Evolutionary conservation across 495 filamentous ascomycete genomes (phyloP), one percentile per base, ranked within the genome.

Genomic region (Podospora tetraspora): DNA sequence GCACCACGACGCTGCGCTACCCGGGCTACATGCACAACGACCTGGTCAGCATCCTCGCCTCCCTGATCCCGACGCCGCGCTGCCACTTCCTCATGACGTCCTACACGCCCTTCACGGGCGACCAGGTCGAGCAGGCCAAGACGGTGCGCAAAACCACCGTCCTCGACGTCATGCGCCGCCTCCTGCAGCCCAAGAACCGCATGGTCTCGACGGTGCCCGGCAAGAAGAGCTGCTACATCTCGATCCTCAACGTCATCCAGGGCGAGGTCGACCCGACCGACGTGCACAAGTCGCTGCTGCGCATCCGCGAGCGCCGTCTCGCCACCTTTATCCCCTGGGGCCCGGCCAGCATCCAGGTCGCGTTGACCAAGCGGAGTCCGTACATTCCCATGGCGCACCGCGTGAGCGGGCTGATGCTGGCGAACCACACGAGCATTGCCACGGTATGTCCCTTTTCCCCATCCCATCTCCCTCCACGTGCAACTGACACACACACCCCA

Each of bases 1-100:
- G 92, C 73, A 99, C 95, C 1, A 97, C 94, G 7, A 97, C 95
- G 9, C 89, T 99, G 34, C 87, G 95, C 68, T 98, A 99, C 77
- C 95, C 95, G 1, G 95, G 96, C 27, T 99, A 99, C 76, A 98
- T 99, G 96, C 95, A 99, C 81, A 99, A 99, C 77, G 95, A 99
- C 75, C 90, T 99, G 9, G 94, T 96, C 70, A 93, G 94, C 74
- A 97, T 99, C 74, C 88, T 98, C 60, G 96, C 95, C 52, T 96
- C 93, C 23, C 85, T 99, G 7, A 97, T 99, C 62, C 95, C 95
- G 10, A 98, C 93, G 0, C 95, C 95, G 16, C 91, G 95, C 66
- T 96, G 93, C 78, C 95, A 99, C 78, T 99, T 99, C 86, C 84
- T 99, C 57, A 93, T 97, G 88, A 98, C 95, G 2, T 92, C 93